Percentiles rank a stretch among this genome's conserved stretches.
Conservation (phyloP, 2,329 filamentous ascomycete genomes). For the Pseudogymnoascus sp. region DNA sequence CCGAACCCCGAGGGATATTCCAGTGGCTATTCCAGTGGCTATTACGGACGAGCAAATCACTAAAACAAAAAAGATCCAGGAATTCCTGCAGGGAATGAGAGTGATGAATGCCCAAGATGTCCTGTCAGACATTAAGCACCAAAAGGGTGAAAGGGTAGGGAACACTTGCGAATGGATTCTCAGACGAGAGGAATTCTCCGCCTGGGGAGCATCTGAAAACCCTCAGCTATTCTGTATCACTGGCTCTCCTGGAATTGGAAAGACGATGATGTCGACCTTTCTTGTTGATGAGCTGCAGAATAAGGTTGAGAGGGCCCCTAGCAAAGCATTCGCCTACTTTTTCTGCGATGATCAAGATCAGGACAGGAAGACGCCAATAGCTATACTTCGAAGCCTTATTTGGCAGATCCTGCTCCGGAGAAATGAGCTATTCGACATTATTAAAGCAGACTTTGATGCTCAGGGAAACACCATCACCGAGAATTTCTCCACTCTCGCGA, state of each 20-base stretch:
- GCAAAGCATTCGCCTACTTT: neutral
- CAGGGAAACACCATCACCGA: neutral
- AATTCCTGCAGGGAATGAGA: neutral
- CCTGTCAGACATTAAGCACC: neutral
- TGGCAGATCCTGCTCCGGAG: constrained; percentile 4
- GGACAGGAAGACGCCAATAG: neutral
- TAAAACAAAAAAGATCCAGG: too few relatives aligned
- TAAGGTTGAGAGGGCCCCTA: neutral
- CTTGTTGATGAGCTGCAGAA: constrained; percentile 2
- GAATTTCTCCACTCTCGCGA: neutral
- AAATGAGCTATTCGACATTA: neutral
- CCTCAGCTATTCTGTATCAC: neutral
- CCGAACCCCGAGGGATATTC: too few relatives aligned
- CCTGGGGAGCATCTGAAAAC: neutral
- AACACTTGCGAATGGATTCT: neutral
- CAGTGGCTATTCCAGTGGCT: too few relatives aligned
- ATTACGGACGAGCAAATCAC: too few relatives aligned
- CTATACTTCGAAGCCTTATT: constrained; percentile 9
- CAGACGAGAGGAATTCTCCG: neutral
- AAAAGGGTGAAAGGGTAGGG: neutral
- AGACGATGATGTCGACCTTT: constrained; percentile 7
- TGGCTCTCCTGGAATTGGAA: constrained; percentile 9
- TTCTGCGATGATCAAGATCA: constrained; percentile 9
- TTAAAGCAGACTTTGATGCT: neutral
- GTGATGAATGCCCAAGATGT: neutral